Percentiles rank a stretch among this genome's conserved stretches.
Conservation (phyloP, 106 monocot genomes). For the Ottelia alismoides region DNA sequence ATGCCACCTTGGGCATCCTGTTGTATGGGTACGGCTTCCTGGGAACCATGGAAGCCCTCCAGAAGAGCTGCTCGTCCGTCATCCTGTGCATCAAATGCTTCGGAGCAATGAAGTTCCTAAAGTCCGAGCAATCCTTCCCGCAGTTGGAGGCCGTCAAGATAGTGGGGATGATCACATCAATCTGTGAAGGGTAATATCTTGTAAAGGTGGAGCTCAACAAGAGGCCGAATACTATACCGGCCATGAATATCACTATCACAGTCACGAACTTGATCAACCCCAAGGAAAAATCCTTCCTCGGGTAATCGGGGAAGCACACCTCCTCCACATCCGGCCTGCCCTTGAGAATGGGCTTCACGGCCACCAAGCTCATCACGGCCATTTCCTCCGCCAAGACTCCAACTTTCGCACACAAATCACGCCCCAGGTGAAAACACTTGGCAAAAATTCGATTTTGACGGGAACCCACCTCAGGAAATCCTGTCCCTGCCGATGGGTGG, state of each 20-base stretch:
- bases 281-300: constrained; percentile 47
- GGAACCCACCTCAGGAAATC: no score
- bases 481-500: no score
- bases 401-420: no score
- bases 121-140: constrained; percentile 22
- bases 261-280: constrained; percentile 38
- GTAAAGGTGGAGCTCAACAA: constrained; percentile 32
- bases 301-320: constrained; percentile 18
- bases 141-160: constrained; percentile 24
- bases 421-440: no score
- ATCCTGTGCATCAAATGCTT: constrained; percentile 36
- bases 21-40: constrained; percentile 48
- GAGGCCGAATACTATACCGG: constrained; percentile 50
- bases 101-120: constrained; percentile 47
- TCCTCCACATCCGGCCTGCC: constrained; percentile 14
- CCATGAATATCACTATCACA: constrained; percentile 52
- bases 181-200: constrained; percentile 22
- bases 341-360: constrained; percentile 25
- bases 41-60: constrained; percentile 80
- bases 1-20: constrained; percentile 82
- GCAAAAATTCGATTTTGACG: no score
- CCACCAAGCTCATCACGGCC: neutral
- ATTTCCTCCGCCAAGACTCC: no score
- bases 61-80: constrained; percentile 75
- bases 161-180: constrained; percentile 46